phyloP scores from a whole-genome alignment of 2,329 filamentous ascomycete species.

The Talaromyces piceae region DNA sequence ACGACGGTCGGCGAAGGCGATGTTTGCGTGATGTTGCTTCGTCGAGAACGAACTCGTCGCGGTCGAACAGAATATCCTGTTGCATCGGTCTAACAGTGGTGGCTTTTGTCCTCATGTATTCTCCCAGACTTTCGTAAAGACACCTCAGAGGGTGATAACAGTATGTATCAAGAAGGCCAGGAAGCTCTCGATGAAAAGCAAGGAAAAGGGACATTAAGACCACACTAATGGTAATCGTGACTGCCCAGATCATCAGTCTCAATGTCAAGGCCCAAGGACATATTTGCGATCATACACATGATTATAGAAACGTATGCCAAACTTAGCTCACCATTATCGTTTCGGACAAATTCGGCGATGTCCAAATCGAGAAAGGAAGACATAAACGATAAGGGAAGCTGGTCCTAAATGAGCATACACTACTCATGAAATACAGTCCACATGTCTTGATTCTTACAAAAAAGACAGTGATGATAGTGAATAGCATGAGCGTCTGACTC shows the following conservation, averaged over 20 bases:
- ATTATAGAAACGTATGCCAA: neutral
- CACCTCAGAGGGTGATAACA: neutral
- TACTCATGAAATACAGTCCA: neutral
- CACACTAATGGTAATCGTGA: neutral
- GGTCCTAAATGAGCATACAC: neutral
- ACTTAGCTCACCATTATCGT: neutral
- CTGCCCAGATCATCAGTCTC: neutral
- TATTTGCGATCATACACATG: neutral
- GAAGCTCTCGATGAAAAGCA: neutral
- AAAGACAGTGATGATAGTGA: slow-evolving; percentile 6
- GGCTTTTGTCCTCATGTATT: neutral
- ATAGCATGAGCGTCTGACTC: slow-evolving; percentile 5
- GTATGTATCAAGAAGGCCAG: neutral
- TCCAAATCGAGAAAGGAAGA: slow-evolving; percentile 3
- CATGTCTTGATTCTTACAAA: neutral
- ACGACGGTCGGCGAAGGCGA: neutral
- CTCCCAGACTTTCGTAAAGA: neutral
- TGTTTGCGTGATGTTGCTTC: neutral
- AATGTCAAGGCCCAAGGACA: neutral
- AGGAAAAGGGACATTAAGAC: neutral
- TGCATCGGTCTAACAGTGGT: neutral
- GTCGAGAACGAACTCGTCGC: neutral
- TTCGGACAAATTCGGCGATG: slow-evolving; percentile 5
- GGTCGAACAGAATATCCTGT: neutral
- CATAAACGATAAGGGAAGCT: slow-evolving; percentile 3